phyloP scores from a whole-genome alignment of 108 stramenopile genomes.

The Discostella pseudostelligera region DNA sequence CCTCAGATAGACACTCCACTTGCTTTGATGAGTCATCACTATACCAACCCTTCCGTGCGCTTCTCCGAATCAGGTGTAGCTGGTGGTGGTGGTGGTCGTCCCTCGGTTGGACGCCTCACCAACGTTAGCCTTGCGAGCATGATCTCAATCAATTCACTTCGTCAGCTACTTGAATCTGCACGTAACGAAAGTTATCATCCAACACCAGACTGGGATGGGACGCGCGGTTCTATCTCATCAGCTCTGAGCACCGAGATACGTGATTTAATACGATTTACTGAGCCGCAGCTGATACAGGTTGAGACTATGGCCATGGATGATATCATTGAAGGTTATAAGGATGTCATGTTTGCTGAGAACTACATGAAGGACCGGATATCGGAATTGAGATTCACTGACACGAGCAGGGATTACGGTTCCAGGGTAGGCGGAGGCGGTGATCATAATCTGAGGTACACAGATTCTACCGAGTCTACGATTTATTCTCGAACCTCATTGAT shows the following conservation, averaged over 20 bases:
- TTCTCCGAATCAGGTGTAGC: neutral
- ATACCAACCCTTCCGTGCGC: neutral
- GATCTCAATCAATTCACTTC: constrained; percentile 23
- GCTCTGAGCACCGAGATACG: constrained; percentile 14
- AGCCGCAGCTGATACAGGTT: constrained; percentile 19
- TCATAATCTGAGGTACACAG: neutral
- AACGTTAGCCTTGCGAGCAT: constrained; percentile 8
- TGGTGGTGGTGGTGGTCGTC: constrained; percentile 1
- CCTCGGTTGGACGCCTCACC: constrained; percentile 1
- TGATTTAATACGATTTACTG: constrained; percentile 17
- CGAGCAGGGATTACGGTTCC: neutral
- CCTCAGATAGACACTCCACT: neutral
- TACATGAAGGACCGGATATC: constrained; percentile 17
- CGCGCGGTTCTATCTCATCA: constrained; percentile 6
- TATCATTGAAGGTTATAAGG: neutral
- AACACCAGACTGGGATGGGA: neutral
- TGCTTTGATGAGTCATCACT: neutral
- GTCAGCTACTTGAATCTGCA: constrained; percentile 16
- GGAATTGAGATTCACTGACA: constrained; percentile 21
- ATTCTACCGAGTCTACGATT: neutral
- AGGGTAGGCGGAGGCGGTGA: neutral
- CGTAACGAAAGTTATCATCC: neutral
- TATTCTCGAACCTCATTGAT: constrained; percentile 4
- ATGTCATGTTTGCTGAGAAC: neutral
- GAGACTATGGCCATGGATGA: constrained; percentile 20